Evolutionary conservation across 306 rosid genomes (phyloP).

Genomic region (Carpinus fangiana): DNA sequence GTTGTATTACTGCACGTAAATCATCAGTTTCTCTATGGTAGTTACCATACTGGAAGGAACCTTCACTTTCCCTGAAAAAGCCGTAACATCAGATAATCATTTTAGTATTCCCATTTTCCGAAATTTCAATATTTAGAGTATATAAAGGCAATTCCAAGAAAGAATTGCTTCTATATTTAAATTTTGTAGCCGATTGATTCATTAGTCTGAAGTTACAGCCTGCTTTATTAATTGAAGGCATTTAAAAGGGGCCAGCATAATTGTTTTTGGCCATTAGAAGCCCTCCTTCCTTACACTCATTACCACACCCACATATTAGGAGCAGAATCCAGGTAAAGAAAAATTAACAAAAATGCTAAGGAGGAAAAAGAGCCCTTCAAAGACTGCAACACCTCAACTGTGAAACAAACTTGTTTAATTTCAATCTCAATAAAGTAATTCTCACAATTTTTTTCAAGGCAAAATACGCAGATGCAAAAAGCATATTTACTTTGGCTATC

Average conservation of each 20-base stretch:
- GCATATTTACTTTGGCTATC: background rate
- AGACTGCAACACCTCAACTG: background rate
- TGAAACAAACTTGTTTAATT: background rate
- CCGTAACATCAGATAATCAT: constrained; percentile 11
- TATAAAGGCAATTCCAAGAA: background rate
- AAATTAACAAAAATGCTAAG: background rate
- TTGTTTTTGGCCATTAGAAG: background rate
- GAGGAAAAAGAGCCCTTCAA: background rate
- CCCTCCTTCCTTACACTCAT: background rate
- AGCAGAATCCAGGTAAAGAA: background rate
- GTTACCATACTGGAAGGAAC: constrained; percentile 79
- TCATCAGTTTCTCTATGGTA: constrained; percentile 83
- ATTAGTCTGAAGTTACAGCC: background rate
- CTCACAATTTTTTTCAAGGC: background rate
- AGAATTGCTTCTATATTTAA: constrained; percentile 17
- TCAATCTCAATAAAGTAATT: background rate
- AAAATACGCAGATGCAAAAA: background rate
- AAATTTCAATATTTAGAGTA: constrained; percentile 7
- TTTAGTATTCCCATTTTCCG: background rate
- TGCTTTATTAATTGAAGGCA: background rate
- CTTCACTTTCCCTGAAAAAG: constrained; percentile 84
- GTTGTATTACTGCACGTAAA: constrained; percentile 60
- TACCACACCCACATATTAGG: background rate
- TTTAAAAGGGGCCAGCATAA: background rate
- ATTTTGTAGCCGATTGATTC: constrained; percentile 1